Conservation (phyloP, 1,139 yeast species). For the Suhomyces choctaworum region DNA sequence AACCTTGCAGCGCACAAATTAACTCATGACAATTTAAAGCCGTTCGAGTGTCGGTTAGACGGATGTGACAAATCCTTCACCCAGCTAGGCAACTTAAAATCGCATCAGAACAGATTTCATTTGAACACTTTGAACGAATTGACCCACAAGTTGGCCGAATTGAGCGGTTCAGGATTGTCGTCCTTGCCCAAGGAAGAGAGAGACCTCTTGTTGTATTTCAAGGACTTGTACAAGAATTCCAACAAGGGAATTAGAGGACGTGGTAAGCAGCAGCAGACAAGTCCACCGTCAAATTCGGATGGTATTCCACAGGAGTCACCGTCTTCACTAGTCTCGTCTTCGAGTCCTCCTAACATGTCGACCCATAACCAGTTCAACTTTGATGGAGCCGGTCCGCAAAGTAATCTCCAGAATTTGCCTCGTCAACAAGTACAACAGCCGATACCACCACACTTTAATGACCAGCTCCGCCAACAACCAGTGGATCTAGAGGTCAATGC, state of each 20-base stretch:
- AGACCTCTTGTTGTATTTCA: conserved; percentile 72
- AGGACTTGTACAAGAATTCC: conserved; percentile 78
- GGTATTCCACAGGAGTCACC: conserved; percentile 7
- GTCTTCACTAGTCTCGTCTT: conserved; percentile 5
- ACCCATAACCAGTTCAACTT: conserved; percentile 13
- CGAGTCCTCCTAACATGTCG: conserved; percentile 9
- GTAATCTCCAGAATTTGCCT: conserved; percentile 12
- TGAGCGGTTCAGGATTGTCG: conserved; percentile 46
- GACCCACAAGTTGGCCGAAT: conserved; percentile 63
- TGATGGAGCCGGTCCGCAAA: conserved; percentile 10
- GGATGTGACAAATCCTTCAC: conserved; percentile 83
- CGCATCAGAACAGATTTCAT: conserved; percentile 92
- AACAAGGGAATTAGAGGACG: conserved; percentile 91
- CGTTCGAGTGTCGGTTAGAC: conserved; percentile 78
- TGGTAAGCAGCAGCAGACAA: conserved; percentile 48
- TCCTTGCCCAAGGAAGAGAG: conserved; percentile 61
- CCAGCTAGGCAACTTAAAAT: conserved; percentile 88
- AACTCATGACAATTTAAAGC: conserved; percentile 78
- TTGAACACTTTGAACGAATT: conserved; percentile 63
- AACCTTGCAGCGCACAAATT: conserved; percentile 82
- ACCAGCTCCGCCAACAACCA: conserved; percentile 9
- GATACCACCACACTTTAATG: conserved; percentile 5
- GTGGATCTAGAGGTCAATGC: conserved; percentile 17
- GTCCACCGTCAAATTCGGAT: conserved; percentile 3
- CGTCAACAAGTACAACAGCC: conserved; percentile 10